These are phyloP conservation scores for Talaromyces sp. DNA, from an alignment of 2,329 filamentous ascomycete genomes.

Conservation along the genomic window DNA sequence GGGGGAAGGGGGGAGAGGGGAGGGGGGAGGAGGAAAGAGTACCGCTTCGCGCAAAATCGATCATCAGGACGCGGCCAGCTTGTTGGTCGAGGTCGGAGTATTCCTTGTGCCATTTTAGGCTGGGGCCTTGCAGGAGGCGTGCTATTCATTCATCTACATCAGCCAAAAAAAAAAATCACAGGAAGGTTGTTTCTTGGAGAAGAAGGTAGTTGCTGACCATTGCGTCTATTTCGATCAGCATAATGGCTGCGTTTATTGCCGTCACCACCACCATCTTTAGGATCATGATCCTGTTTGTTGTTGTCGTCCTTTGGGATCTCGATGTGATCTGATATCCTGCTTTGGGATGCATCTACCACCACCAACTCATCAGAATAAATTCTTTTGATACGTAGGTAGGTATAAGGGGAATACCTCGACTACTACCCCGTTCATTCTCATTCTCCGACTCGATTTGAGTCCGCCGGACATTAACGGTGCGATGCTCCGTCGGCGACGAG, in stretches of 20 bases:
- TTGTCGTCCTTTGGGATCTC: not conserved
- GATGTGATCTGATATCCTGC: constrained; percentile 18
- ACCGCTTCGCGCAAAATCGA: constrained; percentile 50
- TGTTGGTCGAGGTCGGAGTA: constrained; percentile 31
- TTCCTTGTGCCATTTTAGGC: constrained; percentile 37
- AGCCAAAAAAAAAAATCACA: too few relatives aligned
- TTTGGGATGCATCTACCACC: constrained; percentile 10
- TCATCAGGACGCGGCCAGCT: constrained; percentile 50
- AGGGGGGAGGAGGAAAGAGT: not conserved
- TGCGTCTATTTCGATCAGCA: not conserved
- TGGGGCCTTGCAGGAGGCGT: constrained; percentile 24
- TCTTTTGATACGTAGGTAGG: not conserved
- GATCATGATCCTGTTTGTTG: not conserved
- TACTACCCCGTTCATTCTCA: too few relatives aligned
- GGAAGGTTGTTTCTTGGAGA: too few relatives aligned
- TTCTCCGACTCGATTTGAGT: not conserved
- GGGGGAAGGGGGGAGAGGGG: too few relatives aligned
- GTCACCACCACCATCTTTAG: not conserved
- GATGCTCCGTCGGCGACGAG: constrained; percentile 16
- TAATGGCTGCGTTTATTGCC: not conserved
- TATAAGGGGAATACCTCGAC: constrained; percentile 7
- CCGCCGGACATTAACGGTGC: not conserved
- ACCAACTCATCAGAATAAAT: not conserved
- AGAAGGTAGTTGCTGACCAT: not conserved
- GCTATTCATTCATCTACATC: not conserved